Evolutionary conservation across 768 basidiomycete species (phyloP).

Genomic region (Boletus rubescentipes): DNA sequence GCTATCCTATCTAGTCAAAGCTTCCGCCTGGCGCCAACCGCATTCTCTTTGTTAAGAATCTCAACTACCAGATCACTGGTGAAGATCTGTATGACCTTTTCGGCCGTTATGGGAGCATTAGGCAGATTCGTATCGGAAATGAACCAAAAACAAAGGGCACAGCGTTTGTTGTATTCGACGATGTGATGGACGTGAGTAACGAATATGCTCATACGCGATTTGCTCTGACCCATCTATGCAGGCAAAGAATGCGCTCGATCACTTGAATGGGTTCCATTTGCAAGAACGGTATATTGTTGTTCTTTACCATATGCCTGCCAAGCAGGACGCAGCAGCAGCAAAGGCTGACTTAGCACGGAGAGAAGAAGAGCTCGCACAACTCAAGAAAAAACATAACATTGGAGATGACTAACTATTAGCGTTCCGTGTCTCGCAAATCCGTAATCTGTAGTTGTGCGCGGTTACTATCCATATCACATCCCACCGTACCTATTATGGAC

Average conservation of each 20-base stretch:
- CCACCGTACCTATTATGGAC: conserved; percentile 4
- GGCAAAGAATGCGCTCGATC: conserved; percentile 97
- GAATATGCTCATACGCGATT: not conserved
- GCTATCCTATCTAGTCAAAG: conserved; percentile 53
- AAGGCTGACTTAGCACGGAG: conserved; percentile 90
- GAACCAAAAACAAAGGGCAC: conserved; percentile 93
- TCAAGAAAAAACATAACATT: conserved; percentile 87
- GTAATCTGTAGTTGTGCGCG: conserved; percentile 5
- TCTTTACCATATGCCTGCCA: conserved; percentile 96
- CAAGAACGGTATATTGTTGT: conserved; percentile 99
- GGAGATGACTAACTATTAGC: conserved; percentile 57
- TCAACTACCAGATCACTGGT: conserved; percentile 90
- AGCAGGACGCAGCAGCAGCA: conserved; percentile 89
- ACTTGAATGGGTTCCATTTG: conserved; percentile 96
- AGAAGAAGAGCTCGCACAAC: conserved; percentile 84
- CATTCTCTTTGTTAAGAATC: conserved; percentile 90
- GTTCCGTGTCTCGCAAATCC: conserved; percentile 9
- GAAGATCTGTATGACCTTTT: conserved; percentile 97
- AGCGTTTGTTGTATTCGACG: conserved; percentile 94
- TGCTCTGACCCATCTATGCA: conserved; percentile 34
- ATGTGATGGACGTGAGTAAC: conserved; percentile 85
- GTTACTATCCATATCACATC: conserved; percentile 3
- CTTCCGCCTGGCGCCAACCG: conserved; percentile 91
- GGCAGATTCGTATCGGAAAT: conserved; percentile 92
- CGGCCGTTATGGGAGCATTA: conserved; percentile 94